Percentiles rank a stretch among this genome's conserved stretches.
These are phyloP conservation scores for Auriscalpium microsporum DNA, from an alignment of 768 basidiomycete genomes.

Conservation along the genomic window DNA sequence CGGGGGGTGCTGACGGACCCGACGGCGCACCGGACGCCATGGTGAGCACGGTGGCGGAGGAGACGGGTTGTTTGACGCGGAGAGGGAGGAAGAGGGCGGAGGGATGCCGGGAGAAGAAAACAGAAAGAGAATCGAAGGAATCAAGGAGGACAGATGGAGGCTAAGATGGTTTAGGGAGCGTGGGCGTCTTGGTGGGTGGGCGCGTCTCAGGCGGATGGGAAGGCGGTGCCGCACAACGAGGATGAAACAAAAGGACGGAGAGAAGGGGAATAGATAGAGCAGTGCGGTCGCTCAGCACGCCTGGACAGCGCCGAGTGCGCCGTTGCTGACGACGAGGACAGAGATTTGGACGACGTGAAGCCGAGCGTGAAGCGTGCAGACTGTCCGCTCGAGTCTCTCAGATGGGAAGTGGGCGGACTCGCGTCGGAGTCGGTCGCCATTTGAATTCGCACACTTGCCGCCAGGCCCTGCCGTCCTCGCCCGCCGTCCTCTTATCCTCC, in stretches of 20 bases:
- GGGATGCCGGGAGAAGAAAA: constrained; percentile 2
- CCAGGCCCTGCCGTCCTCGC: constrained; percentile 1
- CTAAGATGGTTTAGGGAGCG: constrained; percentile 6
- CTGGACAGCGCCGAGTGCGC: not conserved
- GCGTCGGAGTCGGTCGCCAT: not conserved
- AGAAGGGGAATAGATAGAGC: not conserved
- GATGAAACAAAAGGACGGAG: not conserved
- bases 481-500: not conserved
- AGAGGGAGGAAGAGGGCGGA: not conserved
- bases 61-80: not conserved
- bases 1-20: constrained; percentile 9
- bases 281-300: not conserved
- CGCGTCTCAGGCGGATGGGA: not conserved
- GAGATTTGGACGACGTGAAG: not conserved
- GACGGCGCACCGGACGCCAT: constrained; percentile 11
- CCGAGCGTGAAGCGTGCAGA: not conserved
- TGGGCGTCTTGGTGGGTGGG: constrained; percentile 3
- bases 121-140: not conserved
- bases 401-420: not conserved
- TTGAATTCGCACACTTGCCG: constrained; percentile 2
- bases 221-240: not conserved
- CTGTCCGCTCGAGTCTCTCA: not conserved
- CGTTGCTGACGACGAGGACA: not conserved
- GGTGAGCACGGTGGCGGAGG: not conserved
- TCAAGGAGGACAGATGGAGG: constrained; percentile 13